Base-by-base conservation (phyloP, 345 rosid genomes). In the Ceriops tagal region DNA sequence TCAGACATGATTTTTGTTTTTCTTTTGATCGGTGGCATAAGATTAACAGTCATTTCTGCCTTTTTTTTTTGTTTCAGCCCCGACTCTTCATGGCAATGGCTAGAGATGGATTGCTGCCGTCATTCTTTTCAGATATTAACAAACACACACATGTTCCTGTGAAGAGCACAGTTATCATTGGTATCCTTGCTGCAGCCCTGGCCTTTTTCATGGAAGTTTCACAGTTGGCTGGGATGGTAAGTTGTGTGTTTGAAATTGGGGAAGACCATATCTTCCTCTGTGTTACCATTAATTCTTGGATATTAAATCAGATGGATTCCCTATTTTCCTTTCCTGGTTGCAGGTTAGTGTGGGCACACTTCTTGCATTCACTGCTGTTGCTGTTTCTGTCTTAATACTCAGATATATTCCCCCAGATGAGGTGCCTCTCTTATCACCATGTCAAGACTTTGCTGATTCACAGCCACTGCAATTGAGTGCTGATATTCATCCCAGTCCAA, bases 61-160 rank as follows among this genome's bases (percentile, higher is more conserved):
- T 57, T 35, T 61, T 15, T 61, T 15, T 9, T 19, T 73, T 73
- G 61, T 52, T 75, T 56, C 79, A 87, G 87, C 92, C 92, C 16
- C 80, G 92, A 64, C 79, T 87, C 43, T 83, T 92, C 78, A 85
- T 92, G 97, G 93, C 96, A 60, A 92, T 92, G 97, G 87, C 97
- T 57, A 85, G 97, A 80, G 97, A 92, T 84, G 97, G 97, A 72
- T 75, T 92, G 78, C 81, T 92, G 66, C 97, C 97, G 32, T 73
- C 92, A 57, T 77, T 92, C 69, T 92, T 92, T 75, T 87, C 92
- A 31, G 93, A 89, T 30, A 82, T 92, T 73, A 83, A 77, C 71
- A 79, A 70, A 64, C 67, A 51, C 27, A 88, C 93, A 53, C 96
- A 89, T 62, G 90, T 92, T 73, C 97, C 97, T 47, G 83, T 92